A percentile compares a stretch with the other conserved stretches of the same genome.
These are phyloP conservation scores for Apiosordaria backusii DNA, from an alignment of 495 filamentous ascomycete species.

Conservation along the genomic window DNA sequence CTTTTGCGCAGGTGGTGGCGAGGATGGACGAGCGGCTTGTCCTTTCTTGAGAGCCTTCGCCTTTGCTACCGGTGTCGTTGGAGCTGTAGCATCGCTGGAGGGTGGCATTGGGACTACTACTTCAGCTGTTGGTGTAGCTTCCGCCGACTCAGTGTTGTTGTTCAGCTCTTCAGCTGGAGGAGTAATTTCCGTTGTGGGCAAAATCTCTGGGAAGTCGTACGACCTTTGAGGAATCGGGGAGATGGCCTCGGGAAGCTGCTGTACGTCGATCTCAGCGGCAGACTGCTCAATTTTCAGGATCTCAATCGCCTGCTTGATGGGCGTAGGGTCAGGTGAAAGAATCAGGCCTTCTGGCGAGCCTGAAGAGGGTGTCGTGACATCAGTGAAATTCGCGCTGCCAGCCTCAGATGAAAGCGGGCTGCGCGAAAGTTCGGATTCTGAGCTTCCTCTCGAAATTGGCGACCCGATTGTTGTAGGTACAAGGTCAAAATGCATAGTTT, in stretches of 20 bases:
- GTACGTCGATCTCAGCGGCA: slow-evolving; percentile 10
- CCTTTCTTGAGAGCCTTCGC: slow-evolving; percentile 2
- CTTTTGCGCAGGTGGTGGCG: slow-evolving; percentile 25
- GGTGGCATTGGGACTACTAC: background rate
- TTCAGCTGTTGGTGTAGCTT: background rate
- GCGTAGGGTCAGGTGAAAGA: slow-evolving; percentile 39
- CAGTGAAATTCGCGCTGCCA: slow-evolving; percentile 33
- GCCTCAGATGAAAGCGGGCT: slow-evolving; percentile 27
- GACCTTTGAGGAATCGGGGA: slow-evolving; percentile 11
- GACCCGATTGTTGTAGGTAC: slow-evolving; percentile 24
- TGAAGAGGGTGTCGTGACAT: slow-evolving; percentile 40
- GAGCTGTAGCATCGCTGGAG: background rate
- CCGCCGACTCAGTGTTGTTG: background rate
- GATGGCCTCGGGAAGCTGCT: slow-evolving; percentile 2
- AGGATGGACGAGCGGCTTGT: background rate
- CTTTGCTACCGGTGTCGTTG: background rate
- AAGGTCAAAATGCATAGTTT: slow-evolving; percentile 35
- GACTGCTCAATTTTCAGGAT: slow-evolving; percentile 33
- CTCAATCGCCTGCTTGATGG: slow-evolving; percentile 27
- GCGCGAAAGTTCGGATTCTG: slow-evolving; percentile 13
- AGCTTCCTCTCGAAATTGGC: slow-evolving; percentile 27
- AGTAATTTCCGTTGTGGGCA: slow-evolving; percentile 16
- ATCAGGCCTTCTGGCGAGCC: slow-evolving; percentile 35
- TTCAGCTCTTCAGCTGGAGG: background rate
- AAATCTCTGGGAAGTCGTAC: slow-evolving; percentile 4